Percentiles rank a stretch among this genome's conserved stretches.
phyloP scores from a whole-genome alignment of 768 basidiomycete genomes.

The Panaeolus papilionaceus region DNA sequence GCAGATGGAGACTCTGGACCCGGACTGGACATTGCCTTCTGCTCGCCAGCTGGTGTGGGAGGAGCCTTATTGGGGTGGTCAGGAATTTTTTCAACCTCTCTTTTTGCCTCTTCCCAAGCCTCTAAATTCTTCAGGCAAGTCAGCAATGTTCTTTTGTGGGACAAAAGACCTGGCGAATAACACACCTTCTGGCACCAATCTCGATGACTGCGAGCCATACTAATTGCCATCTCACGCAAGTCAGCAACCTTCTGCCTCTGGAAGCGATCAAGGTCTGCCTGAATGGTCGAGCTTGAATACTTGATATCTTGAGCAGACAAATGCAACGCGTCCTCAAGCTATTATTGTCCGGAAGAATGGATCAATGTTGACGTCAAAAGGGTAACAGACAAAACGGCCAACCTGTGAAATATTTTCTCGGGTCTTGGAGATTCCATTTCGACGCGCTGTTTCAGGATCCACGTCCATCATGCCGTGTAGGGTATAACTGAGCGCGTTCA shows the following conservation, averaged over 20 bases:
- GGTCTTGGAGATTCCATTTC: constrained; percentile 94
- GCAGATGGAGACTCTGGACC: constrained; percentile 37
- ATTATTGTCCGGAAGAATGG: constrained; percentile 20
- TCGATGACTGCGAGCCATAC: constrained; percentile 87
- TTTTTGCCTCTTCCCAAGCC: constrained; percentile 96
- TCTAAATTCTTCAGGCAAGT: constrained; percentile 78
- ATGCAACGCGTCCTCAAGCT: constrained; percentile 97
- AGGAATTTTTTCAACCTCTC: constrained; percentile 89
- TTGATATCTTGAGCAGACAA: constrained; percentile 93
- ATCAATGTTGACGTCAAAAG: neutral
- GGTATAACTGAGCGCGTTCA: constrained; percentile 93
- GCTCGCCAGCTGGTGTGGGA: constrained; percentile 38
- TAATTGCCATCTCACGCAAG: constrained; percentile 90
- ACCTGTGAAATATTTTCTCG: constrained; percentile 96
- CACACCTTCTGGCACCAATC: constrained; percentile 96
- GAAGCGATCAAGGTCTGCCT: constrained; percentile 97
- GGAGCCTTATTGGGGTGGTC: constrained; percentile 84
- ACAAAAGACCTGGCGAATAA: constrained; percentile 22
- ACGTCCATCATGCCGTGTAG: constrained; percentile 99
- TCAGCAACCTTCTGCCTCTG: constrained; percentile 99
- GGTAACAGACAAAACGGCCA: constrained; percentile 33
- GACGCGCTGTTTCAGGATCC: constrained; percentile 94
- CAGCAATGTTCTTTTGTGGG: constrained; percentile 3
- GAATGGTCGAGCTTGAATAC: constrained; percentile 95
- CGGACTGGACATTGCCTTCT: constrained; percentile 35